Conservation (phyloP, 2,329 filamentous ascomycete species). For the Calycina marina region DNA sequence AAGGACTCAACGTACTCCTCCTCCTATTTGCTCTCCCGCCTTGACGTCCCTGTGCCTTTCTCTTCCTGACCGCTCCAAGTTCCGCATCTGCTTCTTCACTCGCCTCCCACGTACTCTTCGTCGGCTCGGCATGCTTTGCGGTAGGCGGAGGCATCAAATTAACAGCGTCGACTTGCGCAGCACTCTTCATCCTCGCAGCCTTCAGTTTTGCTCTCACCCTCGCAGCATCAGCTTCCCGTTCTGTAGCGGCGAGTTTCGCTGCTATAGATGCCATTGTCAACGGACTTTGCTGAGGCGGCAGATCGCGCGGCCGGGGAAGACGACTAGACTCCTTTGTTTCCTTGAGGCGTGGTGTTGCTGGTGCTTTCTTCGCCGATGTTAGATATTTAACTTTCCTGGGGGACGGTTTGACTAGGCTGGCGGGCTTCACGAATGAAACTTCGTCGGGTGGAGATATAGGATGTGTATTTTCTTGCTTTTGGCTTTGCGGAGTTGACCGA, state of each 20-base stretch:
- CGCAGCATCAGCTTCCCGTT: slow-evolving; percentile 48
- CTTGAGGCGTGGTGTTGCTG: slow-evolving; percentile 13
- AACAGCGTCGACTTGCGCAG: slow-evolving; percentile 7
- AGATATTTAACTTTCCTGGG: slow-evolving; percentile 5
- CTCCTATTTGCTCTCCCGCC: slow-evolving; percentile 40
- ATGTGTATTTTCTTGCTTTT: slow-evolving; percentile 4
- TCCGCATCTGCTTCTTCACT: slow-evolving; percentile 4
- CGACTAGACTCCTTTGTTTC: slow-evolving; percentile 10
- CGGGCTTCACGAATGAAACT: slow-evolving; percentile 12
- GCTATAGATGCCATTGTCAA: slow-evolving; percentile 47
- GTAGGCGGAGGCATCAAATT: slow-evolving; percentile 21
- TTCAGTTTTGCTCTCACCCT: slow-evolving; percentile 47
- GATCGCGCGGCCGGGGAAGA: slow-evolving; percentile 18
- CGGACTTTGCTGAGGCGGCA: slow-evolving; percentile 34
- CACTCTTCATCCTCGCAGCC: slow-evolving; percentile 30
- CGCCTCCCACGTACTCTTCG: slow-evolving; percentile 3
- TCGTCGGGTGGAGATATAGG: slow-evolving; percentile 12
- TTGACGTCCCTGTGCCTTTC: slow-evolving; percentile 27
- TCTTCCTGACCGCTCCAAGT: slow-evolving; percentile 14
- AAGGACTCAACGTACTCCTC: slow-evolving; percentile 60
- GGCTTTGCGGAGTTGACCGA: slow-evolving; percentile 10
- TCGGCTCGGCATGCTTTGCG: slow-evolving; percentile 4
- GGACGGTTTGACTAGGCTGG: slow-evolving; percentile 4
- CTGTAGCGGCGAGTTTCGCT: slow-evolving; percentile 48
- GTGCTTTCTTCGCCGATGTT: slow-evolving; percentile 2